phyloP scores from a whole-genome alignment of 129 eudicot species.

The Arctium minus region DNA sequence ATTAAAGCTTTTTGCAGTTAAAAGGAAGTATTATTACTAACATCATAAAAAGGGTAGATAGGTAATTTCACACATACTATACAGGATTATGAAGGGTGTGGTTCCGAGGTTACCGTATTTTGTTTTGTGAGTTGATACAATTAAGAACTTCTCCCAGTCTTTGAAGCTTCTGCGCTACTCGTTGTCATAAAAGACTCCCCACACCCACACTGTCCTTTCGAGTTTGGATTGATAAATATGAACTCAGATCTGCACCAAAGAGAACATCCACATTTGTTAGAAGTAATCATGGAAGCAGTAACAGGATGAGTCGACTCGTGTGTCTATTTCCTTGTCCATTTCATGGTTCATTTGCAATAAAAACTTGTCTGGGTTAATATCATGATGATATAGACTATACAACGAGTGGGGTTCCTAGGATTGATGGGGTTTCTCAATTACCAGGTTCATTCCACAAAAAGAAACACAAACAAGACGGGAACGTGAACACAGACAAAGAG shows the following conservation, averaged over 20 bases:
- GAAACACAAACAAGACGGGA: no score
- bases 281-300: background rate
- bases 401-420: no score
- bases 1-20: background rate
- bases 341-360: no score
- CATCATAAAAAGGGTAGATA: background rate
- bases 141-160: conserved; percentile 35
- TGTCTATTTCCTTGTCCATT: no score
- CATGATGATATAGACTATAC: no score
- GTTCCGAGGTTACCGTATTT: background rate
- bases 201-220: conserved; percentile 93
- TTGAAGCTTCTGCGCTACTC: conserved; percentile 50
- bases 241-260: conserved; percentile 70
- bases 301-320: no score
- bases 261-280: conserved; percentile 1
- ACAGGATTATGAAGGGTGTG: conserved; percentile 10
- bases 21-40: background rate
- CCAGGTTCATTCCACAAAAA: no score
- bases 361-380: no score
- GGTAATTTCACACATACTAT: conserved; percentile 14
- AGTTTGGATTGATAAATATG: conserved; percentile 77
- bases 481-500: no score
- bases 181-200: conserved; percentile 91
- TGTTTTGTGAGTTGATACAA: background rate
- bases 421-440: no score